phyloP scores from a whole-genome alignment of 352 stramenopile genomes.

The Phytophthora kernoviae region DNA sequence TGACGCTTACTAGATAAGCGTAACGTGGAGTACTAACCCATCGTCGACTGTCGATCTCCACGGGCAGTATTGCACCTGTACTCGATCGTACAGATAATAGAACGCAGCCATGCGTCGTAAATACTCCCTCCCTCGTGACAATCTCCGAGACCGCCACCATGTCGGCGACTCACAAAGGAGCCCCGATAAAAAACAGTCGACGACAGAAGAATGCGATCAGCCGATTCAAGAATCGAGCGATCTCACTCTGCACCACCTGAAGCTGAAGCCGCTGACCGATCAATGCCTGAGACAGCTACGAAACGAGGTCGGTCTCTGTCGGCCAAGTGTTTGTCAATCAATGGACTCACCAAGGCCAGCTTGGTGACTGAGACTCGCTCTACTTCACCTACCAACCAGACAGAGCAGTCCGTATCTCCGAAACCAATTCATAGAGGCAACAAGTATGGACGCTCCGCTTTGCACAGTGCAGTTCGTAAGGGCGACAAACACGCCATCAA shows the following conservation, averaged over 20 bases:
- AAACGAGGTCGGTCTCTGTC: conserved; percentile 19
- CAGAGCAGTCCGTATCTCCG: neutral
- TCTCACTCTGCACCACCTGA: conserved; percentile 35
- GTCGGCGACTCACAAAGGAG: conserved; percentile 24
- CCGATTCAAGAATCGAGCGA: conserved; percentile 22
- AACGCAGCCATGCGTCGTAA: conserved; percentile 42
- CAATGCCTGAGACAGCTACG: neutral
- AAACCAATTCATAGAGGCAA: conserved; percentile 8
- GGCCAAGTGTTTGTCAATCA: conserved; percentile 26
- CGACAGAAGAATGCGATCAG: neutral
- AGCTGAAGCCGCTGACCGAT: conserved; percentile 24
- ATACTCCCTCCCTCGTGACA: conserved; percentile 55
- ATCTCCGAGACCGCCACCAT: conserved; percentile 68
- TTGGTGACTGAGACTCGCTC: conserved; percentile 9
- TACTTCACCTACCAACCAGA: conserved; percentile 1
- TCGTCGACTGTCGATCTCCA: neutral
- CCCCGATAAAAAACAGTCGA: conserved; percentile 1
- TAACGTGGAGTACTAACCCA: neutral
- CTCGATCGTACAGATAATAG: neutral
- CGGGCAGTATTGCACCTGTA: conserved; percentile 12
- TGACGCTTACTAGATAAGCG: neutral
- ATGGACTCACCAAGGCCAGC: conserved; percentile 4
- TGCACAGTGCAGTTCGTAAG: conserved; percentile 60
- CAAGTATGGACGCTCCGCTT: conserved; percentile 51
- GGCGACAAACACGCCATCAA: conserved; percentile 47